These are phyloP conservation scores for Fusarium nodosum DNA, from an alignment of 2,329 filamentous ascomycete species.

Conservation along the genomic window DNA sequence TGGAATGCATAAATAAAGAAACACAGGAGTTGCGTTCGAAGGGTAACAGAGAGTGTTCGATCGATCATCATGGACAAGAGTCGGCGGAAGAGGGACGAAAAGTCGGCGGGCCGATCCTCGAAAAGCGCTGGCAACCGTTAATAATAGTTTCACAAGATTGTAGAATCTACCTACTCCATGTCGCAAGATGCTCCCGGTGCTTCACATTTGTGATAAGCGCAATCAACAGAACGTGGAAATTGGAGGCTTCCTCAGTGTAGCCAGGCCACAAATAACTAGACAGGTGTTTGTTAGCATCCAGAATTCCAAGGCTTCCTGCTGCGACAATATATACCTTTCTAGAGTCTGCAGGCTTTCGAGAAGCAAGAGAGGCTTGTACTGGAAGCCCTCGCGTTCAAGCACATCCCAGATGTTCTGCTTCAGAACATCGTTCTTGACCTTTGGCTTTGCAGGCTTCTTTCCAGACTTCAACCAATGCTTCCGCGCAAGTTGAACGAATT, in stretches of 20 bases:
- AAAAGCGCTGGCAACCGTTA: conserved; percentile 74
- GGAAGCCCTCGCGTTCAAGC: conserved; percentile 84
- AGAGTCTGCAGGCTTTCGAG: conserved; percentile 92
- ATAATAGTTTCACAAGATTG: conserved; percentile 12
- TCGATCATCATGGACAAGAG: conserved; percentile 89
- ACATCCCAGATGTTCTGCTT: conserved; percentile 91
- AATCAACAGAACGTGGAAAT: conserved; percentile 90
- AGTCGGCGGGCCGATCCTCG: conserved; percentile 80
- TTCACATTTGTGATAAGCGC: conserved; percentile 90
- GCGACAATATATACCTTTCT: conserved; percentile 71
- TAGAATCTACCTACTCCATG: conserved; percentile 75
- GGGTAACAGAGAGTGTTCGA: conserved; percentile 71
- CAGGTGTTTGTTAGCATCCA: conserved; percentile 43
- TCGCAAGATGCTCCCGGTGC: conserved; percentile 85
- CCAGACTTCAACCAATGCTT: conserved; percentile 84
- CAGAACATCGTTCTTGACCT: conserved; percentile 85
- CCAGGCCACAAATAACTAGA: conserved; percentile 92
- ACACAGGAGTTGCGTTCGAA: conserved; percentile 85
- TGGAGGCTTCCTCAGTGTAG: conserved; percentile 88
- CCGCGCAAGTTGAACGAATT: conserved; percentile 82
- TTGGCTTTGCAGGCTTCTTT: conserved; percentile 72
- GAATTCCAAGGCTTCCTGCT: conserved; percentile 17
- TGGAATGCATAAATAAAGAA: conserved; percentile 95
- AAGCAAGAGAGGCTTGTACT: conserved; percentile 80
- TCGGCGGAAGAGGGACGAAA: conserved; percentile 90